Percentiles rank a stretch among this genome's conserved stretches.
These are phyloP conservation scores for Neurospora sp. DNA, from an alignment of 495 filamentous ascomycete species.

Conservation along the genomic window DNA sequence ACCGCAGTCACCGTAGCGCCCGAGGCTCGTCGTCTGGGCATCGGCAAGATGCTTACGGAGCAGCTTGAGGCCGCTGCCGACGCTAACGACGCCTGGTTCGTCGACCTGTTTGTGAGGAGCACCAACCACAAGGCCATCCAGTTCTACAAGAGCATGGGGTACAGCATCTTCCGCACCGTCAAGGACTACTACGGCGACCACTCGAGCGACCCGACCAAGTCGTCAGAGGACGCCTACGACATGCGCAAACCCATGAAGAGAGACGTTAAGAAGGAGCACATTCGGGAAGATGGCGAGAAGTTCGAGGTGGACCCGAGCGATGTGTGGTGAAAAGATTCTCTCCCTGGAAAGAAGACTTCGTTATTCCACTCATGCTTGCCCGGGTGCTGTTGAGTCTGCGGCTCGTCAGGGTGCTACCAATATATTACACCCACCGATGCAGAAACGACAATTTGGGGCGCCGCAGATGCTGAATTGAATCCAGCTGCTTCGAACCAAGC, in stretches of 20 bases:
- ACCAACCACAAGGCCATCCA: slow-evolving; percentile 78
- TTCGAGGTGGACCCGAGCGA: slow-evolving; percentile 72
- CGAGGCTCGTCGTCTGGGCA: slow-evolving; percentile 70
- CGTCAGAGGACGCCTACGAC: slow-evolving; percentile 79
- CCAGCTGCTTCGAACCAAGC: background rate
- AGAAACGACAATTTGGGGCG: background rate
- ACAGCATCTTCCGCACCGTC: slow-evolving; percentile 75
- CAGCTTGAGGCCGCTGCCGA: slow-evolving; percentile 75
- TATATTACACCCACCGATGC: background rate
- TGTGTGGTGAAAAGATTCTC: slow-evolving; percentile 52
- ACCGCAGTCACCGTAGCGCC: slow-evolving; percentile 91
- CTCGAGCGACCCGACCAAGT: slow-evolving; percentile 56
- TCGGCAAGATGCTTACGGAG: slow-evolving; percentile 68
- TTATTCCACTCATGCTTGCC: background rate
- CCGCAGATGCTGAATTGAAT: background rate
- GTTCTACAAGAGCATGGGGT: slow-evolving; percentile 88
- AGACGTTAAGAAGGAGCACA: slow-evolving; percentile 66
- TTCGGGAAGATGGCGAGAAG: slow-evolving; percentile 74
- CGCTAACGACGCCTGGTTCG: slow-evolving; percentile 79
- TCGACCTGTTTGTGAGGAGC: slow-evolving; percentile 85
- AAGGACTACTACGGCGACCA: slow-evolving; percentile 71
- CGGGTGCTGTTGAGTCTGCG: background rate
- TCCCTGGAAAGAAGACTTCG: background rate
- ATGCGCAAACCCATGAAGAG: slow-evolving; percentile 89
- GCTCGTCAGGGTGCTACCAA: background rate